Percentiles rank a stretch among this genome's conserved stretches.
Evolutionary conservation across 495 filamentous ascomycete species (phyloP).

Genomic region (Trichoderma orchidacearum): DNA sequence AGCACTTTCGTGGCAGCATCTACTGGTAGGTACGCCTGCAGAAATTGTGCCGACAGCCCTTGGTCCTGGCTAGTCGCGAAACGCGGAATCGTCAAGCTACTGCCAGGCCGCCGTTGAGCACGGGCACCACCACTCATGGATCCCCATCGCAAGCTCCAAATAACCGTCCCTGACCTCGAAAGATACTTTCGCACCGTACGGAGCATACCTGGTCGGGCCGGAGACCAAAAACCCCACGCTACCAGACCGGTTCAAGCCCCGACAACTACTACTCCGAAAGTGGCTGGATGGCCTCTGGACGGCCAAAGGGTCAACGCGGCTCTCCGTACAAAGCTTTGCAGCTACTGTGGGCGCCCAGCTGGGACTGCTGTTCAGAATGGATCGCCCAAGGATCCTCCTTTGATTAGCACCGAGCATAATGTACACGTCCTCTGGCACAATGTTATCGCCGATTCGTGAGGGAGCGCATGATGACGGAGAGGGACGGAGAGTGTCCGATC

Average conservation of each 20-base stretch:
- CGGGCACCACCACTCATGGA: too few species aligned
- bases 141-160: too few species aligned
- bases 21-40: not conserved
- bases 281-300: not conserved
- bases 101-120: not conserved
- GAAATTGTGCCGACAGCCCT: not conserved
- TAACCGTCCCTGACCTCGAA: too few species aligned
- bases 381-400: not conserved
- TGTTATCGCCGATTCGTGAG: not conserved
- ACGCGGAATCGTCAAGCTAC: not conserved
- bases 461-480: not conserved
- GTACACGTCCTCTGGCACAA: not conserved
- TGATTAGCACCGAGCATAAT: not conserved
- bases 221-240: not conserved
- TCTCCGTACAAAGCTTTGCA: not conserved
- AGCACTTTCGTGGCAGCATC: too few species aligned
- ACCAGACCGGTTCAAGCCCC: not conserved
- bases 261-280: not conserved
- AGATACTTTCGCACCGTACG: conserved; percentile 1
- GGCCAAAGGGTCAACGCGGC: too few species aligned
- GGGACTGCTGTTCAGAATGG: not conserved
- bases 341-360: not conserved
- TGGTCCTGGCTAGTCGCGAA: not conserved
- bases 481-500: not conserved
- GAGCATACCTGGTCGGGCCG: not conserved